Base-by-base conservation (phyloP, 2,329 filamentous ascomycete genomes). In the Colletotrichum caudatum region DNA sequence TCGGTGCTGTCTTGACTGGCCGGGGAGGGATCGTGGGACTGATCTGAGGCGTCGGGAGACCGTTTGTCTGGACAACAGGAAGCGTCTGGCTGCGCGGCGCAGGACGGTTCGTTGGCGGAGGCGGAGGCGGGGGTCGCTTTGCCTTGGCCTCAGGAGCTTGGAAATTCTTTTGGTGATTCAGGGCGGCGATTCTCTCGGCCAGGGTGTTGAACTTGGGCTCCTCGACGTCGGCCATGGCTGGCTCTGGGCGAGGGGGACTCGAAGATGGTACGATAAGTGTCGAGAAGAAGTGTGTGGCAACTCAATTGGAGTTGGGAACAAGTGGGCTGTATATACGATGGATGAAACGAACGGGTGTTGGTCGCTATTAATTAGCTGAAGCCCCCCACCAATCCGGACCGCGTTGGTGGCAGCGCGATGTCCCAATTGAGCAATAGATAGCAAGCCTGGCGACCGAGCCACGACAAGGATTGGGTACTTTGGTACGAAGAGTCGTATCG, bases 161-260 rank as follows among this genome's bases (percentile, higher is more conserved):
- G 81, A 91, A 88, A 82, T 87, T 88, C 80, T 88, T 88, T 78
- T 91, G 86, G 76, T 83, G 81, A 75, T 91, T 91, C 74, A 92
- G 84, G 39, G 90, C 90, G 12, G 89, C 89, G 73, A 91, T 91
- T 64, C 90, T 85, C 79, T 91, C 88, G 5, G 88, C 85, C 35
- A 92, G 84, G 9, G 86, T 87, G 70, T 83, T 89, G 78, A 89
- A 91, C 73, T 87, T 87, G 50, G 88, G 88, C 77, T 91, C 89
- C 75, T 90, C 88, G 56, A 85, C 82, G 64, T 91, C 89, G 9
- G 88, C 84, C 90, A 91, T 91, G 70, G 62, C 18, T 41, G 29
- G 5, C 18, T 26, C 9, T 39, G 2, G 39, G 23, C 53, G 35
- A 46, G 44, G 16, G 72, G 69, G 54, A 14, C 35, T 58, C 44